Conservation (phyloP, 257 asterid species). For the Coffea canephora region DNA sequence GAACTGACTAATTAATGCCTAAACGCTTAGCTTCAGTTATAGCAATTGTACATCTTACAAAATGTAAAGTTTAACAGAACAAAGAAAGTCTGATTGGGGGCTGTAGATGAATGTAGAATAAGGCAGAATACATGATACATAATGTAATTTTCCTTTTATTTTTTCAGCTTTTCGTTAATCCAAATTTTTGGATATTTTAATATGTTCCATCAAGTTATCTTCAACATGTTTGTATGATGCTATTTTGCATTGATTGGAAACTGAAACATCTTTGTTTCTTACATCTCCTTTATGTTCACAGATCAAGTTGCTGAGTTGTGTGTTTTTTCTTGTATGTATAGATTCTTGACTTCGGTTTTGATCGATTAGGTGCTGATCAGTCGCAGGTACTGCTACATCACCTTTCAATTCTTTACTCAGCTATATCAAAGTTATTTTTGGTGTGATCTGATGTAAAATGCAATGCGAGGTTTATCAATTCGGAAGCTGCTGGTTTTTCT, state of each 20-base stretch:
- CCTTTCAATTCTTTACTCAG: conserved; percentile 4
- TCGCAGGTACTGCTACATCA: conserved; percentile 59
- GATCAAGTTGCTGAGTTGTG: conserved; percentile 20
- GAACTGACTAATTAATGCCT: too few species aligned
- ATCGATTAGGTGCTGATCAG: conserved; percentile 94
- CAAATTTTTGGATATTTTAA: not conserved
- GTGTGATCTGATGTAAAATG: not conserved
- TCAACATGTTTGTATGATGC: not conserved
- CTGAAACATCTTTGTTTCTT: not conserved
- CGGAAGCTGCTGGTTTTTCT: not conserved
- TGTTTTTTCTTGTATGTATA: conserved; percentile 37
- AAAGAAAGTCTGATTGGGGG: not conserved
- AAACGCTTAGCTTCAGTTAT: too few species aligned
- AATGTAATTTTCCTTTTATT: too few species aligned
- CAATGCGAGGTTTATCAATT: not conserved
- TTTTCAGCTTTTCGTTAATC: not conserved
- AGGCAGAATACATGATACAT: not conserved
- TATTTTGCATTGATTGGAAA: too few species aligned
- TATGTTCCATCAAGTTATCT: not conserved
- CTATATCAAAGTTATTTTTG: not conserved
- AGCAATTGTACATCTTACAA: too few species aligned
- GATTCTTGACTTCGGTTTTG: conserved; percentile 97
- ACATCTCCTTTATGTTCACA: not conserved
- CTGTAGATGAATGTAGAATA: not conserved
- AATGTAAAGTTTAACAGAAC: not conserved